Percentiles rank a stretch among this genome's conserved stretches.
Evolutionary conservation across 805 yeast species (phyloP).

Genomic region (Metschnikowia gelsemii): DNA sequence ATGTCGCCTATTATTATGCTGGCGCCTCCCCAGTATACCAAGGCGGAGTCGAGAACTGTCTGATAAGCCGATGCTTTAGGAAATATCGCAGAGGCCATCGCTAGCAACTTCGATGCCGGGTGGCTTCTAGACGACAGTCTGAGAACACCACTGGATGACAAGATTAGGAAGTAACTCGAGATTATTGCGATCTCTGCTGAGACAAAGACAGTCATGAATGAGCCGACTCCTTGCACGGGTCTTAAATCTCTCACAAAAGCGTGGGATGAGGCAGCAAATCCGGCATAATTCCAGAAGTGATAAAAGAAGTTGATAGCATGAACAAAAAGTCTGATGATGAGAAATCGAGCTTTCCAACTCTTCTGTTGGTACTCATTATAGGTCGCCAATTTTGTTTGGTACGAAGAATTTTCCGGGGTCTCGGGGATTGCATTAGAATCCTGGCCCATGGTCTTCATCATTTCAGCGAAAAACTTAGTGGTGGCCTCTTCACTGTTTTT

Average conservation of each 20-base stretch:
- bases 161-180: slow-evolving; percentile 33
- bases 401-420: slow-evolving; percentile 24
- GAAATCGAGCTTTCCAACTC: slow-evolving; percentile 32
- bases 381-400: slow-evolving; percentile 29
- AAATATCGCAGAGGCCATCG: slow-evolving; percentile 34
- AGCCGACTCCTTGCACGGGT: slow-evolving; percentile 12
- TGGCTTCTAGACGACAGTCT: slow-evolving; percentile 27
- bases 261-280: slow-evolving; percentile 30
- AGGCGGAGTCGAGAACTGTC: slow-evolving; percentile 27
- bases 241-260: slow-evolving; percentile 25
- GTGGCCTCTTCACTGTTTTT: slow-evolving; percentile 5
- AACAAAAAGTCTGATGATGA: slow-evolving; percentile 29
- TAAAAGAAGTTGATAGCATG: slow-evolving; percentile 35
- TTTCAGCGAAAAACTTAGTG: slow-evolving; percentile 24
- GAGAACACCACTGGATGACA: slow-evolving; percentile 26
- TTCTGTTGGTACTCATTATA: slow-evolving; percentile 36
- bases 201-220: slow-evolving; percentile 30
- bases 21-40: slow-evolving; percentile 39
- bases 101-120: slow-evolving; percentile 28
- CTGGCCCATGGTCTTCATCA: slow-evolving; percentile 32
- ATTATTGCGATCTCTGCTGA: slow-evolving; percentile 35
- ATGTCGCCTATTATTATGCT: slow-evolving; percentile 39
- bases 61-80: slow-evolving; percentile 33
- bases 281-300: slow-evolving; percentile 27
- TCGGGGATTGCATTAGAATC: slow-evolving; percentile 12